These are phyloP conservation scores for Trichoderma breve DNA, from an alignment of 2,329 filamentous ascomycete genomes.

Conservation along the genomic window DNA sequence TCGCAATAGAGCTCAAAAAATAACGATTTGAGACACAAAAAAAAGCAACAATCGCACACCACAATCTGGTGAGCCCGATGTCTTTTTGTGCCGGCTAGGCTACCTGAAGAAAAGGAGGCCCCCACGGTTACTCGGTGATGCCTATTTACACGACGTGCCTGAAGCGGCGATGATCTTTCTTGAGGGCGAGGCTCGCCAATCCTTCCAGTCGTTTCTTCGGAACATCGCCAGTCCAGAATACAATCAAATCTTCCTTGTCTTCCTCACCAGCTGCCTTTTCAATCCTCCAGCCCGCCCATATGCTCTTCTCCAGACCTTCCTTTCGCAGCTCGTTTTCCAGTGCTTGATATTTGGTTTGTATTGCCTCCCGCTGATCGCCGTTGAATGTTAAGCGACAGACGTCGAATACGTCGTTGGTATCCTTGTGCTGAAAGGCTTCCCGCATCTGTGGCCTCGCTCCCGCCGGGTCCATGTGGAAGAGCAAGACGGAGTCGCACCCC, in stretches of 20 bases:
- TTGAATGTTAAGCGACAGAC: conserved; percentile 37
- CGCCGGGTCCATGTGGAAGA: conserved; percentile 43
- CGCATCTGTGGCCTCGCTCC: conserved; percentile 27
- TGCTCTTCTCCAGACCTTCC: conserved; percentile 31
- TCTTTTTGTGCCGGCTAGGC: not conserved
- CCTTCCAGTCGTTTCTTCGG: conserved; percentile 34
- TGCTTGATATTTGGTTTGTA: conserved; percentile 35
- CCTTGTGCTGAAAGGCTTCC: conserved; percentile 27
- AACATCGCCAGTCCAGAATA: conserved; percentile 40
- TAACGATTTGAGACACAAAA: conserved; percentile 36
- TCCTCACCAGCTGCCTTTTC: conserved; percentile 37
- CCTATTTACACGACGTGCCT: conserved; percentile 26
- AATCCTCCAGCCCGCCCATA: conserved; percentile 43
- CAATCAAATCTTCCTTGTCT: conserved; percentile 40
- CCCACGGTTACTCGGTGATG: not conserved
- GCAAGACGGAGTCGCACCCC: conserved; percentile 32
- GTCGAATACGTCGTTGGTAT: conserved; percentile 31
- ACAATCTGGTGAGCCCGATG: not conserved
- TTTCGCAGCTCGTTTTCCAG: conserved; percentile 33
- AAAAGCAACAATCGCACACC: conserved; percentile 7
- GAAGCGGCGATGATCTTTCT: conserved; percentile 27
- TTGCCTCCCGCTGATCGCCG: conserved; percentile 31
- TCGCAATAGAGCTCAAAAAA: conserved; percentile 39
- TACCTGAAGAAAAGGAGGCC: not conserved
- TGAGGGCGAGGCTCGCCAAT: conserved; percentile 26